Conservation (phyloP, 345 rosid genomes). For the Odontarrhena argentea region DNA sequence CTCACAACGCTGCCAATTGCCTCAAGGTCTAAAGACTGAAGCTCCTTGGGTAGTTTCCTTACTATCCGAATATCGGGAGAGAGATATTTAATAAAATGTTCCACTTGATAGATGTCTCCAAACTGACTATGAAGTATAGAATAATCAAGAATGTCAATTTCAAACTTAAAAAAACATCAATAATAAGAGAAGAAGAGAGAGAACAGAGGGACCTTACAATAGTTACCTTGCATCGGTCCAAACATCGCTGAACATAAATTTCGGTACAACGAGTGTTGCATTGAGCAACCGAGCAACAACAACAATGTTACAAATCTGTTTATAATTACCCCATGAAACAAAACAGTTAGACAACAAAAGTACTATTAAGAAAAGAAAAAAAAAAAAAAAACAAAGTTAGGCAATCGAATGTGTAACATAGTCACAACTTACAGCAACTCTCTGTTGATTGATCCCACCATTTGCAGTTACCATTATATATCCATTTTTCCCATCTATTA, state of each 20-base stretch:
- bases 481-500: conserved; percentile 80
- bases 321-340: not conserved
- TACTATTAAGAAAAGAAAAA: not conserved
- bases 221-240: conserved; percentile 91
- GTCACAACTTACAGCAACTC: conserved; percentile 83
- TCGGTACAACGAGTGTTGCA: conserved; percentile 89
- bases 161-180: not conserved
- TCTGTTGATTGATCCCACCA: conserved; percentile 97
- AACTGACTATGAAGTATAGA: conserved; percentile 64
- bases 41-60: conserved; percentile 79
- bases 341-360: conserved; percentile 26
- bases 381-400: not conserved
- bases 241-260: conserved; percentile 90
- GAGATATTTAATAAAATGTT: conserved; percentile 76
- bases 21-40: conserved; percentile 78
- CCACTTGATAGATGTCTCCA: conserved; percentile 87
- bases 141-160: conserved; percentile 24
- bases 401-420: not conserved
- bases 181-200: not conserved
- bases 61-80: conserved; percentile 82
- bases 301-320: conserved; percentile 91
- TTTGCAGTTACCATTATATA: conserved; percentile 91
- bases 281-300: conserved; percentile 81
- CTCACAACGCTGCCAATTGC: conserved; percentile 92
- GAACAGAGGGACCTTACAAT: conserved; percentile 32